phyloP scores from a whole-genome alignment of 1,284 basidiomycete genomes.

The Fomitopsis pinicola region DNA sequence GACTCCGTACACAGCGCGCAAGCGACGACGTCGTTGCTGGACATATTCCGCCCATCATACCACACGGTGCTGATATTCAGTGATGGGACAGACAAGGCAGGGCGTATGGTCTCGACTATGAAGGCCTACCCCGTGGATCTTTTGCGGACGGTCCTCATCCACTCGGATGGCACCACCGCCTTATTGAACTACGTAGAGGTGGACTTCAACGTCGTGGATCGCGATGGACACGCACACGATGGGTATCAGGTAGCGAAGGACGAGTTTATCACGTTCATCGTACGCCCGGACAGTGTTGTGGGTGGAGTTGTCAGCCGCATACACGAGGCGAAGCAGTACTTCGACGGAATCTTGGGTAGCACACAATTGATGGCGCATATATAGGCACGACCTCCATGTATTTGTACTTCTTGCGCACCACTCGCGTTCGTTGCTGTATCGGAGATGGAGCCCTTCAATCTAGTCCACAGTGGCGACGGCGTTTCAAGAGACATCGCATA shows the following conservation, averaged over 20 bases:
- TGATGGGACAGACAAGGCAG: background rate
- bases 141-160: conserved; percentile 7
- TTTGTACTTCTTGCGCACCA: background rate
- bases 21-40: conserved; percentile 9
- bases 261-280: conserved; percentile 10
- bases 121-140: background rate
- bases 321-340: conserved; percentile 10
- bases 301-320: conserved; percentile 13
- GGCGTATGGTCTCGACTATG: background rate
- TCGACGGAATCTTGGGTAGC: background rate
- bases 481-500: background rate
- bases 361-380: background rate
- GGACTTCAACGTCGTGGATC: conserved; percentile 10
- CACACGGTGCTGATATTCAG: conserved; percentile 21
- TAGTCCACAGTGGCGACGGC: background rate
- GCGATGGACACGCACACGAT: conserved; percentile 12
- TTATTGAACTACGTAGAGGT: background rate
- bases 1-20: background rate
- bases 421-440: too few relatives aligned
- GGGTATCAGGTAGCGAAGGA: conserved; percentile 10
- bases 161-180: background rate
- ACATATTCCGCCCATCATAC: conserved; percentile 12
- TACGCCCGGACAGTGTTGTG: conserved; percentile 20
- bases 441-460: too few relatives aligned
- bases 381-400: background rate